phyloP scores from a whole-genome alignment of 306 rosid species.

The Ziziphus jujuba region DNA sequence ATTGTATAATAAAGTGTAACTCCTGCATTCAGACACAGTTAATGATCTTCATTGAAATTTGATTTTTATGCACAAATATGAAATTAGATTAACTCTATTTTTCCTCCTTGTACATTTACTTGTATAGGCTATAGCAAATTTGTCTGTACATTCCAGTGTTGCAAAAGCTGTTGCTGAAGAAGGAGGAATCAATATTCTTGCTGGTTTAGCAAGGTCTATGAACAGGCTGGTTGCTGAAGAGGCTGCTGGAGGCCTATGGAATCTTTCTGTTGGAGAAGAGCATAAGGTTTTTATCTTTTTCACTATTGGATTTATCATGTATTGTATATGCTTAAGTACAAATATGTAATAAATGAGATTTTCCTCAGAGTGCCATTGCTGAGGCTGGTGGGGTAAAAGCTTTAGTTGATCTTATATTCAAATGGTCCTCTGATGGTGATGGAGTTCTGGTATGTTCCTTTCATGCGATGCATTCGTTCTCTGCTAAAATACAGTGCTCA shows the following conservation, averaged over 20 bases:
- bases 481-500: slow-evolving; percentile 22
- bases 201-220: slow-evolving; percentile 97
- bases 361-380: slow-evolving; percentile 87
- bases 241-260: slow-evolving; percentile 99
- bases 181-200: slow-evolving; percentile 93
- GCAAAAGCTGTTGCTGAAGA: slow-evolving; percentile 99
- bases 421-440: slow-evolving; percentile 96
- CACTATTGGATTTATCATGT: slow-evolving; percentile 3
- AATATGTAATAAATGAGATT: slow-evolving; percentile 25
- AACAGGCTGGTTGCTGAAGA: slow-evolving; percentile 98
- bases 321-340: slow-evolving; percentile 21
- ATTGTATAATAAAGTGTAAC: slow-evolving; percentile 7
- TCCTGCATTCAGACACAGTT: slow-evolving; percentile 4
- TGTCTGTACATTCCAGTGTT: slow-evolving; percentile 92
- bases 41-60: neutral
- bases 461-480: slow-evolving; percentile 15
- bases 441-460: slow-evolving; percentile 86
- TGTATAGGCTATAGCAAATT: slow-evolving; percentile 91
- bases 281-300: slow-evolving; percentile 71
- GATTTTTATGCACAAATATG: slow-evolving; percentile 5
- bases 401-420: slow-evolving; percentile 94
- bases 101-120: slow-evolving; percentile 14
- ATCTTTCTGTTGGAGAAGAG: slow-evolving; percentile 99
- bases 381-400: slow-evolving; percentile 98
- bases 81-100: slow-evolving; percentile 9